Base-by-base conservation (phyloP, 768 basidiomycete genomes). In the Lentinula guzmanii region DNA sequence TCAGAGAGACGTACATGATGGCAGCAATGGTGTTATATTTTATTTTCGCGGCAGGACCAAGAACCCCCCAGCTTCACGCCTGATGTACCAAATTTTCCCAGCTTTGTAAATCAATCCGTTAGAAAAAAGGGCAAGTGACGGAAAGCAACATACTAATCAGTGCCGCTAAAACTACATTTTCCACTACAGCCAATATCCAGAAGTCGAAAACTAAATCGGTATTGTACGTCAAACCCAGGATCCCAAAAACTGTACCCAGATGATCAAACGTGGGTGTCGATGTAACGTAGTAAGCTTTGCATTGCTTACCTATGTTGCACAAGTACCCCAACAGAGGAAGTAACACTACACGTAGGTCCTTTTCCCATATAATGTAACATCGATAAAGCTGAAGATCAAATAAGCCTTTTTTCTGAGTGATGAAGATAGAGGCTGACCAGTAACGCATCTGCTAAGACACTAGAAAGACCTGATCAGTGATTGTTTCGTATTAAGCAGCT, bases 371-470 rank as follows among this genome's bases (percentile, higher is more conserved):
- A 10, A 66, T 61, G 31, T 37, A 66, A 55, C 66, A 67, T 4
- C 68, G 63, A 59, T 69, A 67, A n/a, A 67, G 65, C 66, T 69
- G 43, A 13, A 37, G 10, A 66, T 50, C 63, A 65, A 43, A 15
- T 41, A 7, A 41, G 33, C 16, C 34, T 34, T 6, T 6, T 15
- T 34, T 5, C 21, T 4, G 13, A 18, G 18, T n/a, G 11, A n/a
- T 18, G 33, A 8, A 18, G 34, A 53, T 7, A 41, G 16, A 28
- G 11, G 41, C 53, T 55, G 33, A 55, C 53, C 24, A 55, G 18
- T 15, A 55, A 41, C 2, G 34, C 53, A 18, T 55, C 53, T 31
- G 53, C 53, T 39, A 55, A 24, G 18, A 55, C 53, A 41, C 53
- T 55, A 37, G 5, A 16, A 31, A 1, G 39, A 16, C 7, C 15